Conservation (phyloP, 495 filamentous ascomycete genomes). For the Penicillium cosmopolitanum region DNA sequence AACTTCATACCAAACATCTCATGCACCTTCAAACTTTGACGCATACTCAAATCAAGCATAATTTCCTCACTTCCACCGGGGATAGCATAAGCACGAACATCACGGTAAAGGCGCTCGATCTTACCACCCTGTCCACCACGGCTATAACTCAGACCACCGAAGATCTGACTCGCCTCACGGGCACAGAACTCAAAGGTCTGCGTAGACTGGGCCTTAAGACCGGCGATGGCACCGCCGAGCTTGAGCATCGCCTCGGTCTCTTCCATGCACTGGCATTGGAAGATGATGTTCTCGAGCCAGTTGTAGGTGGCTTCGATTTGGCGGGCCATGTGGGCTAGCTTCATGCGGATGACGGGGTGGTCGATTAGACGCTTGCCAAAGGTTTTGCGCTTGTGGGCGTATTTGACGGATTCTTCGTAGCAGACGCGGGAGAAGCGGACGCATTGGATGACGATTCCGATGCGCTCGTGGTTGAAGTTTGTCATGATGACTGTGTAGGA, state of each 20-base stretch:
- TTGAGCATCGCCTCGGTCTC: slow-evolving; percentile 96
- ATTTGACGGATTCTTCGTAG: slow-evolving; percentile 95
- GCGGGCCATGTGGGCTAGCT: slow-evolving; percentile 96
- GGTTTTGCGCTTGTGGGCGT: slow-evolving; percentile 92
- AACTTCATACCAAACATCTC: slow-evolving; percentile 96
- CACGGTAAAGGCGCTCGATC: slow-evolving; percentile 92
- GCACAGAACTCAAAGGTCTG: slow-evolving; percentile 97
- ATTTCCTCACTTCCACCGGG: slow-evolving; percentile 98
- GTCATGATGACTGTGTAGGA: slow-evolving; percentile 77
- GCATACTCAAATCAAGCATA: slow-evolving; percentile 95
- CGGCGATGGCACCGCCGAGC: slow-evolving; percentile 91
- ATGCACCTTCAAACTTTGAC: slow-evolving; percentile 87
- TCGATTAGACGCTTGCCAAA: slow-evolving; percentile 96
- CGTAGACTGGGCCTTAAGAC: slow-evolving; percentile 91
- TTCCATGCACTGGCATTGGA: slow-evolving; percentile 89
- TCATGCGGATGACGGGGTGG: slow-evolving; percentile 96
- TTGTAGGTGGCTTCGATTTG: slow-evolving; percentile 96
- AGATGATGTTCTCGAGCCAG: slow-evolving; percentile 97
- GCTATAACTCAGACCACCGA: slow-evolving; percentile 91
- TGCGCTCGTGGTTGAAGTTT: slow-evolving; percentile 99
- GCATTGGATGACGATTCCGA: slow-evolving; percentile 98
- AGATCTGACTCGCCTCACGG: slow-evolving; percentile 95
- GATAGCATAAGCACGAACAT: slow-evolving; percentile 98
- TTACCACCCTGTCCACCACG: slow-evolving; percentile 94
- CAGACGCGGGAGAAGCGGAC: slow-evolving; percentile 94